Conservation (phyloP, 1,139 yeast species). For the Pichia sp. region DNA sequence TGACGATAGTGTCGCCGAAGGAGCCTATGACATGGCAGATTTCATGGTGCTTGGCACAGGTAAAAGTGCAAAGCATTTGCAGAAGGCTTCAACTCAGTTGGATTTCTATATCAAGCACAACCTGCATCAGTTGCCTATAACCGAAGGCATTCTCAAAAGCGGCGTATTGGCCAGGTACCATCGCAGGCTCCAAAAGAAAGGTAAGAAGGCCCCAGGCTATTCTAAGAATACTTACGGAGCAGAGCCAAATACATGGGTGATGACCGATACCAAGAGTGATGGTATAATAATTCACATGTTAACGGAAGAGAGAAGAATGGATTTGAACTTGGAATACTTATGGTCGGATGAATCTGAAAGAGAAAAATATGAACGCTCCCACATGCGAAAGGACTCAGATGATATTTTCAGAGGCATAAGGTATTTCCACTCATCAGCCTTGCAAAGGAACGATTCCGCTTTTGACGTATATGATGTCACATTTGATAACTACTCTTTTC, state of each 20-base stretch:
- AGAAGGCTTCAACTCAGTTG: conserved; percentile 63
- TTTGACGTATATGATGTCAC: conserved; percentile 19
- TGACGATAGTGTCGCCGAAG: conserved; percentile 39
- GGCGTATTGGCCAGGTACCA: conserved; percentile 55
- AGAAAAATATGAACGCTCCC: conserved; percentile 27
- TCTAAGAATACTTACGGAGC: conserved; percentile 55
- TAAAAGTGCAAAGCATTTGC: conserved; percentile 70
- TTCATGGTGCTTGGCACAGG: conserved; percentile 73
- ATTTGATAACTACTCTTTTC: conserved; percentile 21
- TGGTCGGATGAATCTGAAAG: conserved; percentile 45
- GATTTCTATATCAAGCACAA: conserved; percentile 43
- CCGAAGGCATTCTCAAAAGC: conserved; percentile 70
- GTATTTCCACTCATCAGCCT: conserved; percentile 35
- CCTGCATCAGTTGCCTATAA: conserved; percentile 41
- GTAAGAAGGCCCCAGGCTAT: conserved; percentile 49
- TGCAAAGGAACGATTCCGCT: not conserved
- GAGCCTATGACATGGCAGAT: conserved; percentile 40
- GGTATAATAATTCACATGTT: conserved; percentile 67
- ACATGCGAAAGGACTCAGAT: conserved; percentile 29
- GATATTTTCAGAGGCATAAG: conserved; percentile 48
- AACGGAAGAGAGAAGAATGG: conserved; percentile 62
- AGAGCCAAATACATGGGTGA: conserved; percentile 70
- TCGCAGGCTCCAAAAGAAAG: conserved; percentile 55
- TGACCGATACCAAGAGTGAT: conserved; percentile 63
- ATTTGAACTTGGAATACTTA: conserved; percentile 64